Conservation (phyloP, 1,284 basidiomycete species). For the Porodaedalea pini region DNA sequence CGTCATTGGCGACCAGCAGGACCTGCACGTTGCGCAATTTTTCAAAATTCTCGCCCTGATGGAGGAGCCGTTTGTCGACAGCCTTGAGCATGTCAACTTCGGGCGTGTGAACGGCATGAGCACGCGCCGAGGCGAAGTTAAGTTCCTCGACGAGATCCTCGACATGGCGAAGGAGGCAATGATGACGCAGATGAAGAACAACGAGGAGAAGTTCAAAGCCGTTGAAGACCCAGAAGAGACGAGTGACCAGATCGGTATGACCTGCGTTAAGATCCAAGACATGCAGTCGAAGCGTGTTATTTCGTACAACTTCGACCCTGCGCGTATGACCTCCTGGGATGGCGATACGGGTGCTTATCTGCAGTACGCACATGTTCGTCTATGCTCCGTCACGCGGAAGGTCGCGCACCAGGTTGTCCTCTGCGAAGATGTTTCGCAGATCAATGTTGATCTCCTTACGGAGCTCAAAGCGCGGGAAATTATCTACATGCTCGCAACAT, state of each 20-base stretch:
- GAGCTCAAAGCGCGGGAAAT: constrained; percentile 83
- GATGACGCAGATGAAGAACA: constrained; percentile 96
- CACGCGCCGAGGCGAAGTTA: constrained; percentile 93
- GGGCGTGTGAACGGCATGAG: constrained; percentile 95
- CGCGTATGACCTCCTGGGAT: constrained; percentile 93
- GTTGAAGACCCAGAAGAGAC: constrained; percentile 87
- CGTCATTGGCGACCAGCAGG: constrained; percentile 93
- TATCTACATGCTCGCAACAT: constrained; percentile 80
- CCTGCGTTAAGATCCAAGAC: constrained; percentile 98
- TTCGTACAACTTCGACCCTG: constrained; percentile 87
- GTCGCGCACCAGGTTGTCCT: constrained; percentile 87
- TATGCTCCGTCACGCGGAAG: constrained; percentile 91
- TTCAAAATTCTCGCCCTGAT: constrained; percentile 94
- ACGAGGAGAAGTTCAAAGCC: constrained; percentile 89
- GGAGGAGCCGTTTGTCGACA: constrained; percentile 83
- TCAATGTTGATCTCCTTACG: constrained; percentile 70
- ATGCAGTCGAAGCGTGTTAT: constrained; percentile 80
- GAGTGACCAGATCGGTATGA: constrained; percentile 87
- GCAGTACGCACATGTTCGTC: constrained; percentile 95
- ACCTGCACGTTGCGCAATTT: constrained; percentile 89
- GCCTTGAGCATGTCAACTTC: constrained; percentile 89
- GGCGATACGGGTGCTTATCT: constrained; percentile 96
- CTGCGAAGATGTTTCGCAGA: constrained; percentile 57
- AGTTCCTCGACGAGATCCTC: constrained; percentile 95
- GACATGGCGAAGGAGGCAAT: constrained; percentile 87